Base-by-base conservation (phyloP, 2,329 filamentous ascomycete genomes). In the Ophiostoma sp. region DNA sequence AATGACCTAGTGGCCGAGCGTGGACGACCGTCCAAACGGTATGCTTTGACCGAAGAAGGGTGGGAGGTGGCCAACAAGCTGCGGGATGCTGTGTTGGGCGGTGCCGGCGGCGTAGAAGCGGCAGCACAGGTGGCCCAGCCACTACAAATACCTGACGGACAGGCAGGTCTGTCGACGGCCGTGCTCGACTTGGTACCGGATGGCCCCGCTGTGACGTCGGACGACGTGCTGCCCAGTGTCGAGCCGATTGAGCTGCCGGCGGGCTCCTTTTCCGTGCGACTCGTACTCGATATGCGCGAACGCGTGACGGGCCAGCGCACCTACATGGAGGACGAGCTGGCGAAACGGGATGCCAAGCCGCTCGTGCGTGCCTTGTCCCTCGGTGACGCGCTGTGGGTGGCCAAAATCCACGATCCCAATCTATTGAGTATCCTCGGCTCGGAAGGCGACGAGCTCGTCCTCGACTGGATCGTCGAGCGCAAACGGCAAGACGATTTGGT, bases 391-490 rank as follows among this genome's bases (percentile, higher is more conserved):
- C 87, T 94, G 74, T 96, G 93, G 93, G 86, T 96, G 45, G 93
- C 93, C 55, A 93, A 92, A 79, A 89, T 88, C 78, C 85, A 89
- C 77, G 87, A 93, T 74, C 82, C 88, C 0, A 81, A 81, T 11
- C 84, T 89, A 36, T 84, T 93, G 5, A 78, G 85, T 1, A 84
- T 83, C 4, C 83, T 87, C 69, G 91, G 91, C 15, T 61, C 45
- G 25, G 88, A 91, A 78, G 89, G 91, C 19, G 87, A 89, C 74
- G 92, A 95, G 79, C 82, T 95, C 15, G 89, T 94, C 64, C 84
- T 96, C 4, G 93, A 95, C 80, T 93, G 91, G 86, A 93, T 96
- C 61, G 87, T 94, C 1, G 93, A 96, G 82, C 87, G 93, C 75
- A 96, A 96, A 79, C 87, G 93, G 9, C 86, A 95, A 0, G 93